Evolutionary conservation across 306 rosid species (phyloP).

Genomic region (Citrullus mucosospermus): DNA sequence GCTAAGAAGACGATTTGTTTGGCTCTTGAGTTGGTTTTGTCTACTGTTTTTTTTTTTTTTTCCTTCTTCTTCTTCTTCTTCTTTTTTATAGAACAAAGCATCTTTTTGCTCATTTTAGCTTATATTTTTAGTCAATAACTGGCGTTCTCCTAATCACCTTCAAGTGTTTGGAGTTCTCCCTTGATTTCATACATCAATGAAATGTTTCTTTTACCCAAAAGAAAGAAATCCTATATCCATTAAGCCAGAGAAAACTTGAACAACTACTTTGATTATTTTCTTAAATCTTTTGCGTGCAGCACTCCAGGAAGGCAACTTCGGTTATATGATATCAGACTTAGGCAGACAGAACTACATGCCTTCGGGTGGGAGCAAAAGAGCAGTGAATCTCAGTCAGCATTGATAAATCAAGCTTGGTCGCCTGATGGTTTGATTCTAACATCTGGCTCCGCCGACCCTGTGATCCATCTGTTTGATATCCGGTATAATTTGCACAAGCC

Average conservation of each 20-base stretch:
- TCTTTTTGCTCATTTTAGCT: too few relatives aligned
- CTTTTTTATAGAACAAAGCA: too few relatives aligned
- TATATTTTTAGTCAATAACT: too few relatives aligned
- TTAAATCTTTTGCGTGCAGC: conserved; percentile 27
- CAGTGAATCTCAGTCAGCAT: conserved; percentile 94
- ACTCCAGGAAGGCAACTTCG: conserved; percentile 86
- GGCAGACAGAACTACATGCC: conserved; percentile 73
- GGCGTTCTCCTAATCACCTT: too few relatives aligned
- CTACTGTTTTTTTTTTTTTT: too few relatives aligned
- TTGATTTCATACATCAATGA: too few relatives aligned
- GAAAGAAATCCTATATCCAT: background rate
- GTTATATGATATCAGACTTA: conserved; percentile 65
- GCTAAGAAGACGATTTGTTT: too few relatives aligned
- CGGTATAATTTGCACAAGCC: conserved; percentile 60
- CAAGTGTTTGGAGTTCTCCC: too few relatives aligned
- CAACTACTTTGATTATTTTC: background rate
- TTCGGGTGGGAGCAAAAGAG: conserved; percentile 99
- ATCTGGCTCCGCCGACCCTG: conserved; percentile 89
- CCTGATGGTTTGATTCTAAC: conserved; percentile 80
- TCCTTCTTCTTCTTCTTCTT: too few relatives aligned
- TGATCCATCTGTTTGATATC: conserved; percentile 84
- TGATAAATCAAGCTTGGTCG: conserved; percentile 96
- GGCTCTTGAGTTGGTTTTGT: too few relatives aligned
- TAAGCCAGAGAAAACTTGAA: background rate
- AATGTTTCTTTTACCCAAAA: too few relatives aligned